Evolutionary conservation across 352 stramenopile species (phyloP).

Genomic region (Thraustochytrium striatum): DNA sequence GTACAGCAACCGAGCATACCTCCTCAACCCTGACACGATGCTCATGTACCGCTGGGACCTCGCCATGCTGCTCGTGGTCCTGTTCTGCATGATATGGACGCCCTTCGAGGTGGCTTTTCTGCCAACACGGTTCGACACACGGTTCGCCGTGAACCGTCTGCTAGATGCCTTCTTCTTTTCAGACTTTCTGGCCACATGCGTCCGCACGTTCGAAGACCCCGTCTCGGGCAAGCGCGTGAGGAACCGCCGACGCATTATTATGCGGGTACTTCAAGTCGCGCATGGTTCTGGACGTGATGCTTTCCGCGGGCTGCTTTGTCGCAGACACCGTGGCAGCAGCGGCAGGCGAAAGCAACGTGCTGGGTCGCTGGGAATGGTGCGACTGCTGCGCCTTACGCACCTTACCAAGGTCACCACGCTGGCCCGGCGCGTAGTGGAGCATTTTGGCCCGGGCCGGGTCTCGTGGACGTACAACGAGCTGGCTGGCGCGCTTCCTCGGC

Average conservation of each 20-base stretch:
- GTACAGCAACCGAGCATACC: constrained; percentile 9
- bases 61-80: neutral
- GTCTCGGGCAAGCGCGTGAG: constrained; percentile 7
- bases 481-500: neutral
- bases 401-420: neutral
- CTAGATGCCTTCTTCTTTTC: constrained; percentile 10
- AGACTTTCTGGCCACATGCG: constrained; percentile 3
- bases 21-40: neutral
- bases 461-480: constrained; percentile 36
- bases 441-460: neutral
- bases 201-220: constrained; percentile 13
- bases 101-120: constrained; percentile 43
- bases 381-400: neutral
- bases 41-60: neutral
- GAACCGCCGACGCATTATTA: neutral
- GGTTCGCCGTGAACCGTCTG: constrained; percentile 22
- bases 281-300: neutral
- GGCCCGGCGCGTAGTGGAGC: neutral
- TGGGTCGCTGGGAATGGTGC: neutral
- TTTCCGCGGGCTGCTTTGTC: neutral
- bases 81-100: constrained; percentile 22
- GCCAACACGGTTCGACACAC: neutral
- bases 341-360: neutral
- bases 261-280: neutral
- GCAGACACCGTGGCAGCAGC: neutral